Conservation (phyloP, 208 protist species). For the Leishmania braziliensis region DNA sequence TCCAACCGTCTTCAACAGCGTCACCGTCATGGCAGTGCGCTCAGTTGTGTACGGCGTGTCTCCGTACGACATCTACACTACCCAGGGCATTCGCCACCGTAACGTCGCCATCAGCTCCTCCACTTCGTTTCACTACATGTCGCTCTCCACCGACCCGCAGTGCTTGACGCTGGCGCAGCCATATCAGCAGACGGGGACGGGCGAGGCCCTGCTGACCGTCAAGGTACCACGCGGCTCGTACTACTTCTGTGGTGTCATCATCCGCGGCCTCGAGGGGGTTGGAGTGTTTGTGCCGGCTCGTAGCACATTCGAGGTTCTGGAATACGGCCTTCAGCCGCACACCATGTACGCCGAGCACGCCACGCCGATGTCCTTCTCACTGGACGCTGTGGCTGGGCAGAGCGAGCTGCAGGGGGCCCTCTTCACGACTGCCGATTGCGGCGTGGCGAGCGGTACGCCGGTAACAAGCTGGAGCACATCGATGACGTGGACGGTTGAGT, state of each 20-base stretch:
- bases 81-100: constrained; percentile 52
- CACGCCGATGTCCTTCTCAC: constrained; percentile 54
- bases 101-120: constrained; percentile 22
- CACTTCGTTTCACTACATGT: constrained; percentile 37
- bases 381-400: constrained; percentile 35
- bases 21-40: constrained; percentile 25
- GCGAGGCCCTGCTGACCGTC: constrained; percentile 33
- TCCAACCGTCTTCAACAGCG: constrained; percentile 27
- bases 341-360: constrained; percentile 49
- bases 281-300: constrained; percentile 55
- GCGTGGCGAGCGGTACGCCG: constrained; percentile 12
- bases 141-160: constrained; percentile 35
- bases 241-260: constrained; percentile 57
- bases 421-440: constrained; percentile 30
- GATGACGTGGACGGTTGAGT: constrained; percentile 37
- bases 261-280: constrained; percentile 8
- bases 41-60: constrained; percentile 24
- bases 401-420: constrained; percentile 36
- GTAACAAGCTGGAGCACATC: constrained; percentile 25
- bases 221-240: constrained; percentile 51
- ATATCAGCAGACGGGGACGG: constrained; percentile 17
- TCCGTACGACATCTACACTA: constrained; percentile 35
- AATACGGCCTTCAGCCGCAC: constrained; percentile 71
- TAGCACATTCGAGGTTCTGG: constrained; percentile 35
- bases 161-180: constrained; percentile 50